Evolutionary conservation across 2,329 filamentous ascomycete genomes (phyloP).

Genomic region (Neonectria ditissima): DNA sequence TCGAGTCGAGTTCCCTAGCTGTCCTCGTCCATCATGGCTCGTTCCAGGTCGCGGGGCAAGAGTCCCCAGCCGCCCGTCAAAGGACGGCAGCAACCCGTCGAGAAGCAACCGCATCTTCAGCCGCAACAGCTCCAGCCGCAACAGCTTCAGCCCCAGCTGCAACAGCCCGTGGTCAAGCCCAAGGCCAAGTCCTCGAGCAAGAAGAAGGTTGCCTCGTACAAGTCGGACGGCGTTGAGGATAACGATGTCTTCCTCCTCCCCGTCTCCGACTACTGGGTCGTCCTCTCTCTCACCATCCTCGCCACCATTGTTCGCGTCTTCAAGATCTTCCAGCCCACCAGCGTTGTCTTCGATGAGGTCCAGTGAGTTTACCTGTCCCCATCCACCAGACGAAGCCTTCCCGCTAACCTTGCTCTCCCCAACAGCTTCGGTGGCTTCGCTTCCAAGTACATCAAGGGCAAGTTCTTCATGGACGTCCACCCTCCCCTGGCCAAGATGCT

Average conservation of each 20-base stretch:
- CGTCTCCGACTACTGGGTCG: constrained; percentile 82
- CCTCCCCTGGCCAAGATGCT: constrained; percentile 96
- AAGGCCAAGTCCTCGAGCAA: constrained; percentile 37
- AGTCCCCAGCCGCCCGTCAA: constrained; percentile 51
- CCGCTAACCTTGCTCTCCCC: constrained; percentile 30
- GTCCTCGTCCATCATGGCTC: constrained; percentile 49
- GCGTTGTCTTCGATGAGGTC: constrained; percentile 98
- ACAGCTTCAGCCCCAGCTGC: constrained; percentile 25
- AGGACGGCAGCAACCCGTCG: constrained; percentile 12
- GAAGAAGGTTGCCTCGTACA: constrained; percentile 68
- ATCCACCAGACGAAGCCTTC: constrained; percentile 3
- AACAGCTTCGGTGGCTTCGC: constrained; percentile 95
- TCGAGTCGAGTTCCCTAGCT: constrained; percentile 17
- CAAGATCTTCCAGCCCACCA: constrained; percentile 94
- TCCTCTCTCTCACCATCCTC: constrained; percentile 78
- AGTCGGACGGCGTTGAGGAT: constrained; percentile 84
- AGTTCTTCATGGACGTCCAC: constrained; percentile 99
- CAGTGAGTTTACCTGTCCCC: constrained; percentile 74
- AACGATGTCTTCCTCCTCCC: constrained; percentile 93
- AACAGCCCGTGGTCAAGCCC: constrained; percentile 24
- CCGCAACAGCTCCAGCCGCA: constrained; percentile 37
- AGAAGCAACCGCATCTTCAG: neutral
- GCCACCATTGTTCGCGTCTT: constrained; percentile 87
- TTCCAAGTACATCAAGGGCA: constrained; percentile 98
- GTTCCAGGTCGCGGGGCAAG: constrained; percentile 50